Evolutionary conservation across 2,329 filamentous ascomycete species (phyloP).

Genomic region (Aspergillus pseudoterreus): DNA sequence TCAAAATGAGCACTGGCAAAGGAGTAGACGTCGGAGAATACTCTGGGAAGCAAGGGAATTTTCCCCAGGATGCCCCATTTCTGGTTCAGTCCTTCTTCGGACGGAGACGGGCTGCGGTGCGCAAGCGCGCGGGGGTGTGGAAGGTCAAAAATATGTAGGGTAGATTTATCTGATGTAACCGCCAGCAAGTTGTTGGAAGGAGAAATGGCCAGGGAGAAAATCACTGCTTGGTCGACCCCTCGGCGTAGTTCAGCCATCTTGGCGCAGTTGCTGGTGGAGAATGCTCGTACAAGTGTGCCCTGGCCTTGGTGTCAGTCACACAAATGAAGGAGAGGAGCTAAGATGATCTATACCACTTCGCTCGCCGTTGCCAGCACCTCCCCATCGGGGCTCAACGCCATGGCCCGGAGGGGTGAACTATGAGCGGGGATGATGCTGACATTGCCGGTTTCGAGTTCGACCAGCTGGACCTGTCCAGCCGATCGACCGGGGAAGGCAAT

Average conservation of each 20-base stretch:
- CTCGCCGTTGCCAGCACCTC: conserved; percentile 84
- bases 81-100: conserved; percentile 54
- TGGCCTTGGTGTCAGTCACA: conserved; percentile 30
- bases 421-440: conserved; percentile 95
- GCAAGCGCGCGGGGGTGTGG: conserved; percentile 44
- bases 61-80: conserved; percentile 85
- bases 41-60: conserved; percentile 76
- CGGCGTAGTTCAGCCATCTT: conserved; percentile 80
- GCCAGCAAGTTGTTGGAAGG: conserved; percentile 76
- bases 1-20: conserved; percentile 79
- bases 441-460: conserved; percentile 71
- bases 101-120: conserved; percentile 32
- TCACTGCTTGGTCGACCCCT: conserved; percentile 80
- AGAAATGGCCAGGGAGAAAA: conserved; percentile 85
- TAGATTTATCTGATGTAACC: conserved; percentile 94
- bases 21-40: conserved; percentile 88
- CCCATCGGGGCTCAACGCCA: conserved; percentile 76
- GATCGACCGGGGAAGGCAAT: conserved; percentile 86
- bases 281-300: conserved; percentile 86
- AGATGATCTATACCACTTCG: conserved; percentile 56
- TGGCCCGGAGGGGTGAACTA: conserved; percentile 69
- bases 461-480: conserved; percentile 81
- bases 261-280: conserved; percentile 73
- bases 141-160: conserved; percentile 89
- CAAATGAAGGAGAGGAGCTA: not conserved